Evolutionary conservation across 768 basidiomycete species (phyloP), one percentile per base, ranked within the genome.

Genomic region (Panellus pusillus): DNA sequence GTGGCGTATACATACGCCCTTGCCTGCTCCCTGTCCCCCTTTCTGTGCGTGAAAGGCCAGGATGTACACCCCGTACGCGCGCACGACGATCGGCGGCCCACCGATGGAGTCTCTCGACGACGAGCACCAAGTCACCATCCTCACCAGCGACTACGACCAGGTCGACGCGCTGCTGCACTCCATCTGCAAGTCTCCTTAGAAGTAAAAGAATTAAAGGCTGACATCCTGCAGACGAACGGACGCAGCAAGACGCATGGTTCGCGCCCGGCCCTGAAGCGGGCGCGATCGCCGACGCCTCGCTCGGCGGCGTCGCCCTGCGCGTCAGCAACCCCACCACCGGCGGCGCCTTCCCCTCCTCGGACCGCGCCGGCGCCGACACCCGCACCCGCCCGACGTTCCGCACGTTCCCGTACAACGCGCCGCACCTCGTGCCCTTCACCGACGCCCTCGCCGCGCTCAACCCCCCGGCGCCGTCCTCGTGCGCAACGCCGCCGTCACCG

Each of bases 321-420:
- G 42, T 60, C 19, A 20, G 44, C 18, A 39, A 47, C 2, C 41
- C 17, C 6, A 3, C 27, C 6, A 14, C n/a, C 9, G 19, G 18
- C 13, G 18, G 32, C n/a, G 15, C 45, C 7, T 6, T 37, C 18
- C 2, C 44, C 1, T 2, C 15, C 6, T 8, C 13, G 1, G 44
- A 38, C 2, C n/a, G 24, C 4, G 42, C 20, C 11, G 18, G 17
- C 38, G 3, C 38, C 38, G 36, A 7, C 5, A 5, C 15, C 44
- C 6, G 24, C 14, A 14, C 13, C 44, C 2, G 45, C 20, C 15
- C 4, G 72, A 31, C 79, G 60, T 91, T 89, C 66, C 83, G 91
- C 20, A 84, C 91, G n/a, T 94, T 91, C 64, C 91, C 91, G 0
- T 91, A 92, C 64, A 86, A 93, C 66, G 90, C 89, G 64, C 74